These are phyloP conservation scores for Pisolithus marmoratus DNA, from an alignment of 768 basidiomycete genomes.

Conservation along the genomic window DNA sequence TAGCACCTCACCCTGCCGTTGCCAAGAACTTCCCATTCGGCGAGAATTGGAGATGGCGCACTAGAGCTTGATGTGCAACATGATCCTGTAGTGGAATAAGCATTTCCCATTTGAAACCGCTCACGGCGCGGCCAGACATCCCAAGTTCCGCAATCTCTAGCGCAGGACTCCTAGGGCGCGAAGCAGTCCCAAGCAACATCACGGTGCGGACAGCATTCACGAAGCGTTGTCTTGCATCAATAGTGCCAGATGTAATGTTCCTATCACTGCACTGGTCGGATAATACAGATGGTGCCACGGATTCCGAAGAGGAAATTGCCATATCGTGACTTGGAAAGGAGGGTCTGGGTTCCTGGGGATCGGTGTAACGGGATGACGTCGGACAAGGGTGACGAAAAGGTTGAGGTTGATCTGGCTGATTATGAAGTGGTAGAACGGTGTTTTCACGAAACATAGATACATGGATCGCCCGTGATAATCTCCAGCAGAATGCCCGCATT, in stretches of 20 bases:
- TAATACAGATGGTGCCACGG: constrained; percentile 20
- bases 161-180: too few species aligned
- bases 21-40: constrained; percentile 49
- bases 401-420: constrained; percentile 15
- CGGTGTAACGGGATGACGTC: constrained; percentile 6
- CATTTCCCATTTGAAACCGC: constrained; percentile 35
- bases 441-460: constrained; percentile 17
- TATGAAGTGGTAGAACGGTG: constrained; percentile 16
- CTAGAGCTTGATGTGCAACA: constrained; percentile 43
- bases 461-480: constrained; percentile 18
- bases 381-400: constrained; percentile 9
- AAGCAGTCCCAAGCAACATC: constrained; percentile 34
- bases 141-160: too few species aligned
- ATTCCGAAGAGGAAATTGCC: constrained; percentile 21
- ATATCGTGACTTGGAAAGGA: constrained; percentile 15
- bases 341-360: constrained; percentile 15
- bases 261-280: constrained; percentile 25
- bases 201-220: constrained; percentile 42
- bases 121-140: constrained; percentile 27
- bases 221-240: constrained; percentile 33
- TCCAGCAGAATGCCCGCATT: constrained; percentile 16
- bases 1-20: constrained; percentile 40
- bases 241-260: constrained; percentile 15
- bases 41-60: constrained; percentile 52
- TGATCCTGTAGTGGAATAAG: constrained; percentile 37